Base-by-base conservation (phyloP, 176 grass and related monocot genomes). In the Eleusine coracana region DNA sequence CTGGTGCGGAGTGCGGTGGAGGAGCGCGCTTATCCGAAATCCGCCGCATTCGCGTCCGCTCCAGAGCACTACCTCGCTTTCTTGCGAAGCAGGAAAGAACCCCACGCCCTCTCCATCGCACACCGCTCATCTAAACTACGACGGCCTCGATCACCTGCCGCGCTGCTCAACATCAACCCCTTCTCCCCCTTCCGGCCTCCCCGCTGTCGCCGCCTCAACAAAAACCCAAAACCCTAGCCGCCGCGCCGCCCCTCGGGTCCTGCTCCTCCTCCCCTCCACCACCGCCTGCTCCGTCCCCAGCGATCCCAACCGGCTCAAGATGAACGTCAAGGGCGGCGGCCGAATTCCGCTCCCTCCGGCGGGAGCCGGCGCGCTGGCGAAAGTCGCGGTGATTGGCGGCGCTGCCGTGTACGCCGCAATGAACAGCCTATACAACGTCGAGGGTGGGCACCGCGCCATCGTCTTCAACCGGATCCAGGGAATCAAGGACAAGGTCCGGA, bases 401-500 rank as follows among this genome's bases (percentile, higher is more conserved):
- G 86, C 83, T 64, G 81, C 75, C 65, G 70, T 97, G 21, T 93
- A 97, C 73, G 94, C 88, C 29, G 91, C 82, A 48, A 38, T 87
- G 66, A 93, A 91, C 88, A 89, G 88, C 75, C 84, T 97, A 21
- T 97, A 93, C 86, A 97, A 97, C 86, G 94, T 97, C 51, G 94
- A 97, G 70, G 91, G 91, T 1, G 94, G 94, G 0, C 94, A 97
- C 55, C 94, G 94, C 2, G 94, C 94, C 68, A 93, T 93, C 64
- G 94, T 97, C 64, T 97, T 93, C 91, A 97, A 93, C 78, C 94
- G 94, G 41, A 80, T 97, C 78, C 49, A 93, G 50, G 94, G 94
- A 1, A 88, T 97, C 74, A 97, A 93, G 70, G 84, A 97, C 58
- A 93, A 89, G 84, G 94, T 97, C 6, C 20, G 45, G 21, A 21